Percentiles rank a stretch among this genome's conserved stretches.
These are phyloP conservation scores for Eimeria sp. DNA, from an alignment of 169 alveolate genomes.

Conservation along the genomic window DNA sequence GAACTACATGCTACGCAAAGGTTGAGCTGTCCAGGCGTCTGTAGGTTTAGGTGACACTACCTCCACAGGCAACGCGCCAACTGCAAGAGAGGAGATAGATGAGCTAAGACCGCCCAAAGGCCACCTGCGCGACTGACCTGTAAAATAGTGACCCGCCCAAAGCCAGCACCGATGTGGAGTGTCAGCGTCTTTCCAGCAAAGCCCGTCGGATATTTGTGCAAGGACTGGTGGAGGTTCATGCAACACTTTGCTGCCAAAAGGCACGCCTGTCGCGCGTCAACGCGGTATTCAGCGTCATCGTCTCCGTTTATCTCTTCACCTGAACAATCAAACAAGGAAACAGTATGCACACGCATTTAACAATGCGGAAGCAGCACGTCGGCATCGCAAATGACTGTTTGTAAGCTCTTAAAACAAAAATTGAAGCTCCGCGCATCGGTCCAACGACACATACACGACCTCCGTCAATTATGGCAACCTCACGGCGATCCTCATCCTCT, in stretches of 20 bases:
- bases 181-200: slow-evolving; percentile 84
- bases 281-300: slow-evolving; percentile 65
- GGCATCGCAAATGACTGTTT: not conserved
- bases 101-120: not conserved
- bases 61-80: not conserved
- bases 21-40: not conserved
- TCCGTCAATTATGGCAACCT: not conserved
- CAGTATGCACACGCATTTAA: not conserved
- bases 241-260: slow-evolving; percentile 88
- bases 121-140: slow-evolving; percentile 82
- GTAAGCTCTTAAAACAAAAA: not conserved
- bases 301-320: slow-evolving; percentile 14
- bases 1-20: not conserved
- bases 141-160: slow-evolving; percentile 87
- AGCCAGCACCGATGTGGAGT: slow-evolving; percentile 90
- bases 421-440: not conserved
- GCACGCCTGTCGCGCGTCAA: slow-evolving; percentile 83
- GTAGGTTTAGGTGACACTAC: not conserved
- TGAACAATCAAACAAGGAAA: slow-evolving; percentile 21
- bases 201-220: slow-evolving; percentile 87
- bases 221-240: slow-evolving; percentile 88
- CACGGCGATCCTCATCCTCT: slow-evolving; percentile 20
- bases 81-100: not conserved
- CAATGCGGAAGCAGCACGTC: not conserved
- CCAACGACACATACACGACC: not conserved